Conservation (phyloP, 169 alveolate species). For the Theileria sp. region DNA sequence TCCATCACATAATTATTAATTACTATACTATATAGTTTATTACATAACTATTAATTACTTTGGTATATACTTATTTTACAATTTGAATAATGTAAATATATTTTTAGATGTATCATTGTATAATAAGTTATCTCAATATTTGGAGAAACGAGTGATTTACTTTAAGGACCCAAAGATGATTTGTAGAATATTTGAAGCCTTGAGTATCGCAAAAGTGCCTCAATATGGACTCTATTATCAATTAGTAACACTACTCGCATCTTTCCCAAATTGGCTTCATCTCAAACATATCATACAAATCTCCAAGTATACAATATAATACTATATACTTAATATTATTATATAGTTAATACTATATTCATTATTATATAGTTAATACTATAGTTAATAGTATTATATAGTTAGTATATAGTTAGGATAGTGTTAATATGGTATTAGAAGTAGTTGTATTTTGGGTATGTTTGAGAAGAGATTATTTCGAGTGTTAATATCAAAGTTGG, state of each 20-base stretch:
- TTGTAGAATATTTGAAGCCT: slow-evolving; percentile 46
- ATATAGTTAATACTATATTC: slow-evolving; percentile 1
- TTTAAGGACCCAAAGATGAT: slow-evolving; percentile 10
- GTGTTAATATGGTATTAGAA: slow-evolving; percentile 14
- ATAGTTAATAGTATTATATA: neutral
- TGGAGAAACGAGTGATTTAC: slow-evolving; percentile 14
- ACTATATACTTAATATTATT: too few relatives aligned
- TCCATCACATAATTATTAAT: neutral
- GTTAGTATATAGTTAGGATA: too few relatives aligned
- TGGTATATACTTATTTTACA: too few relatives aligned
- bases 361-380: neutral
- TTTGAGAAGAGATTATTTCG: slow-evolving; percentile 4
- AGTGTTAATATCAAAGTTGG: neutral
- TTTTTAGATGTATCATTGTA: slow-evolving; percentile 26
- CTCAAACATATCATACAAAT: slow-evolving; percentile 34
- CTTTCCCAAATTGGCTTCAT: slow-evolving; percentile 41
- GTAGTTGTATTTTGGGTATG: slow-evolving; percentile 33
- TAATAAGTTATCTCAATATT: slow-evolving; percentile 36
- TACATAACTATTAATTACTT: neutral
- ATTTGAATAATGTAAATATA: neutral
- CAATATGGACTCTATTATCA: slow-evolving; percentile 51
- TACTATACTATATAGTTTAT: neutral
- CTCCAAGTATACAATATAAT: slow-evolving; percentile 36
- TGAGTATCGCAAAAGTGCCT: slow-evolving; percentile 26
- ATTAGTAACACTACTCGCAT: slow-evolving; percentile 21